phyloP scores from a whole-genome alignment of 345 rosid genomes.

The Gossypium stocksii region DNA sequence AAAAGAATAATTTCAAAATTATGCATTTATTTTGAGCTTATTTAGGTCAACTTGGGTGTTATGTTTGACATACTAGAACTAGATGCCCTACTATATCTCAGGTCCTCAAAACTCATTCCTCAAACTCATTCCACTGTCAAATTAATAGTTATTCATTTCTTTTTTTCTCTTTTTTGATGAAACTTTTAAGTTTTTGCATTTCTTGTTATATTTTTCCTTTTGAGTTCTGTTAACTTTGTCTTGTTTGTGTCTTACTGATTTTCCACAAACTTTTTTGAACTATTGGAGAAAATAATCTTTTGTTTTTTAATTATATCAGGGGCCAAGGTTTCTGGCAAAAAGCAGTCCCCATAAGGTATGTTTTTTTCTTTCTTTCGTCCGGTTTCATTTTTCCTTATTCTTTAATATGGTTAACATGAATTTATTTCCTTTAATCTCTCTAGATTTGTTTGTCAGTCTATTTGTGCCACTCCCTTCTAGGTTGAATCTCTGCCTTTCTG shows the following conservation, averaged over 20 bases:
- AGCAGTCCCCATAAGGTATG: conserved; percentile 63
- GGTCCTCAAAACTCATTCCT: neutral
- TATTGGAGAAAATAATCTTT: conserved; percentile 18
- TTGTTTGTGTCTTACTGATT: neutral
- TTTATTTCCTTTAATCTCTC: neutral
- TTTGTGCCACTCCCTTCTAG: no score
- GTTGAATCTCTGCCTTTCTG: no score
- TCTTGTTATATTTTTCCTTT: neutral
- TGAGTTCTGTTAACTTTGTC: conserved; percentile 8
- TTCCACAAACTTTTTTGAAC: neutral
- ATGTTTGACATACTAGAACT: neutral
- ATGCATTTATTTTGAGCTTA: neutral
- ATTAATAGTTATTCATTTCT: neutral
- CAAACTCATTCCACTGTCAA: neutral
- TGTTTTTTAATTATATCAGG: conserved; percentile 31
- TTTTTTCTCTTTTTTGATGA: neutral
- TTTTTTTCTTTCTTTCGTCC: neutral
- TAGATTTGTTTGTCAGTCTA: neutral
- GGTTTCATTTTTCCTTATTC: neutral
- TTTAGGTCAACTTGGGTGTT: neutral
- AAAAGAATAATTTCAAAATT: neutral
- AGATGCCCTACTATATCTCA: neutral
- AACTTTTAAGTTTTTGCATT: neutral
- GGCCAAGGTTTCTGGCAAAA: conserved; percentile 43
- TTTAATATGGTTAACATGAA: neutral